Evolutionary conservation across 345 rosid genomes (phyloP).

Genomic region (Euphorbia peplus): DNA sequence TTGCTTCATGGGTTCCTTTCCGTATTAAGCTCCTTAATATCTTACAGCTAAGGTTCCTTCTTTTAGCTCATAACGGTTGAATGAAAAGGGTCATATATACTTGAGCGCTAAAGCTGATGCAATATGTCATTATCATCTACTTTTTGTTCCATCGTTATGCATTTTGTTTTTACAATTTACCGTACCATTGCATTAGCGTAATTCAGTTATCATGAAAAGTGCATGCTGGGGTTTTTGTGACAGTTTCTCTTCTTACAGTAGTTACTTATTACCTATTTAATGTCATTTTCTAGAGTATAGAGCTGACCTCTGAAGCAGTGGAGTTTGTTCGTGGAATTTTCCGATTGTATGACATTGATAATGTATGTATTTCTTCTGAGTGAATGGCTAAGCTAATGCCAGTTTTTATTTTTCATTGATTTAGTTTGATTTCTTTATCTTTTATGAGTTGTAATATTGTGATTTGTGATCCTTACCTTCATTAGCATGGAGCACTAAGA

Average conservation of each 20-base stretch:
- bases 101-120: background rate
- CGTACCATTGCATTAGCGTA: background rate
- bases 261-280: constrained; percentile 10
- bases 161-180: background rate
- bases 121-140: background rate
- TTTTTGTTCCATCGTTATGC: background rate
- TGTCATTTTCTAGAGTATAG: constrained; percentile 55
- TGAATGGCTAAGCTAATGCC: background rate
- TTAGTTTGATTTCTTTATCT: background rate
- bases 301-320: constrained; percentile 57
- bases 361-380: constrained; percentile 43
- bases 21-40: background rate
- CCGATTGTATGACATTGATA: constrained; percentile 58
- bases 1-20: background rate
- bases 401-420: background rate
- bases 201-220: background rate
- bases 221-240: background rate
- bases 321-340: constrained; percentile 65
- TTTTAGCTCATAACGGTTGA: background rate
- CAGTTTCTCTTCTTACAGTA: constrained; percentile 1
- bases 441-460: constrained; percentile 4
- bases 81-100: constrained; percentile 1
- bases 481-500: constrained; percentile 65
- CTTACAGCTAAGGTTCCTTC: background rate
- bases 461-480: constrained; percentile 22